Evolutionary conservation across 345 rosid species (phyloP).

Genomic region (Dimocarpus longan): DNA sequence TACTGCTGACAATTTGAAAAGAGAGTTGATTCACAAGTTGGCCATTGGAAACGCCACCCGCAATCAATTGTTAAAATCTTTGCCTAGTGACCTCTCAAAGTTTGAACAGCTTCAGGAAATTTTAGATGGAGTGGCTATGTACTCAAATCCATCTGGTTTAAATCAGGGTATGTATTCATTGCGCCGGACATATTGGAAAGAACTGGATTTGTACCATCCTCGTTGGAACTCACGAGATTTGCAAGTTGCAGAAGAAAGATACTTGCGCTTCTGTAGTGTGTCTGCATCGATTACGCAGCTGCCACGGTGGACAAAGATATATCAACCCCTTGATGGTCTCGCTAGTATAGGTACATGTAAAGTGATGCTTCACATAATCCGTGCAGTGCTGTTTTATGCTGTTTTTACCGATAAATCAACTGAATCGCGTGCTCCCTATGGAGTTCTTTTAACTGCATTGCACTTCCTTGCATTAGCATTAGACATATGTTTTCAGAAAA

Average conservation of each 20-base stretch:
- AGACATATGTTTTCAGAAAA: slow-evolving; percentile 69
- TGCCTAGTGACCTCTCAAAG: slow-evolving; percentile 85
- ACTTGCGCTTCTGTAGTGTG: slow-evolving; percentile 63
- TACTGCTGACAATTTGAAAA: slow-evolving; percentile 73
- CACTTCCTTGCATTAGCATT: slow-evolving; percentile 80
- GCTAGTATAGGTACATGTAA: slow-evolving; percentile 79
- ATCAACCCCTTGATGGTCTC: slow-evolving; percentile 70
- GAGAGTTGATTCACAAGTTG: slow-evolving; percentile 83
- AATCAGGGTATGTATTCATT: slow-evolving; percentile 94
- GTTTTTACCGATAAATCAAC: slow-evolving; percentile 56
- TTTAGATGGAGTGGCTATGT: slow-evolving; percentile 72
- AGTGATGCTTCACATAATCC: slow-evolving; percentile 63
- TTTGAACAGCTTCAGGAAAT: slow-evolving; percentile 71
- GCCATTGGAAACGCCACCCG: slow-evolving; percentile 91
- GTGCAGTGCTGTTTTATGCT: slow-evolving; percentile 76
- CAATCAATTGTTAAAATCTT: slow-evolving; percentile 79
- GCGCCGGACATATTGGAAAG: slow-evolving; percentile 77
- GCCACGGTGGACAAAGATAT: slow-evolving; percentile 80
- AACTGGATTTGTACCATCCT: slow-evolving; percentile 91
- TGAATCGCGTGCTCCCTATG: slow-evolving; percentile 80
- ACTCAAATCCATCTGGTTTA: slow-evolving; percentile 81
- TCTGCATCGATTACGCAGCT: slow-evolving; percentile 82
- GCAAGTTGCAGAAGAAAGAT: slow-evolving; percentile 97
- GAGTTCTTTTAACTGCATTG: slow-evolving; percentile 70
- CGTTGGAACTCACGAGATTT: slow-evolving; percentile 86